Percentiles rank a stretch among this genome's conserved stretches.
Evolutionary conservation across 768 basidiomycete genomes (phyloP).

Genomic region (Crassisporium funariophilum): DNA sequence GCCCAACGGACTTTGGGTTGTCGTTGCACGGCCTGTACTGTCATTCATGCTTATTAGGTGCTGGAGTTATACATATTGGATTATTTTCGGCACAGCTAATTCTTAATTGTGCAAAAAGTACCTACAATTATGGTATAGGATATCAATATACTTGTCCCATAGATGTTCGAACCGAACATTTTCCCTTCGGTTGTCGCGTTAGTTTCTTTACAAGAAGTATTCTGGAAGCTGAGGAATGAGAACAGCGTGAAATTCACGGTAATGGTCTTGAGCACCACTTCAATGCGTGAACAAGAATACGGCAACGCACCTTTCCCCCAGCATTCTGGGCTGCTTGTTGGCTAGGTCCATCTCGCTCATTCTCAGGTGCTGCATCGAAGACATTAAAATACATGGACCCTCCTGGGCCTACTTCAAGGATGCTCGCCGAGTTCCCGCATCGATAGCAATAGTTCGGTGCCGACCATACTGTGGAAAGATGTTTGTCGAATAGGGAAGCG

Average conservation of each 20-base stretch:
- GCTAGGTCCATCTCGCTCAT: conserved; percentile 87
- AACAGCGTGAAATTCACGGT: conserved; percentile 13
- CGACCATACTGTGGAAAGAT: conserved; percentile 96
- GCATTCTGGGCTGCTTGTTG: conserved; percentile 76
- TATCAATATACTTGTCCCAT: too few relatives aligned
- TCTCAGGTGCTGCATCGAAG: conserved; percentile 98
- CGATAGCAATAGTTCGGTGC: conserved; percentile 99
- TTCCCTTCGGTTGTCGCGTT: too few relatives aligned
- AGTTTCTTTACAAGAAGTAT: conserved; percentile 60
- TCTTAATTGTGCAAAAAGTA: conserved; percentile 5
- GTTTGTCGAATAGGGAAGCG: conserved; percentile 94
- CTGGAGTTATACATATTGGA: not conserved
- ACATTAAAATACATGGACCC: conserved; percentile 94
- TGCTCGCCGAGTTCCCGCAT: conserved; percentile 96
- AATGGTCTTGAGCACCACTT: conserved; percentile 1
- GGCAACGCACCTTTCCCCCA: conserved; percentile 60
- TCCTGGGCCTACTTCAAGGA: conserved; percentile 92
- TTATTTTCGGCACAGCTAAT: not conserved
- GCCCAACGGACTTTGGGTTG: not conserved
- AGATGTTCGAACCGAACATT: not conserved
- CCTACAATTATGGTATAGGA: conserved; percentile 1
- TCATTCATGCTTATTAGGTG: not conserved
- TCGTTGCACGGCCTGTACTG: not conserved
- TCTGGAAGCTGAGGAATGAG: conserved; percentile 65
- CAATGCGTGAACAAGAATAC: not conserved